Conservation (phyloP, 1,139 yeast genomes). For the Yamadazyma kanchanaburiensis region DNA sequence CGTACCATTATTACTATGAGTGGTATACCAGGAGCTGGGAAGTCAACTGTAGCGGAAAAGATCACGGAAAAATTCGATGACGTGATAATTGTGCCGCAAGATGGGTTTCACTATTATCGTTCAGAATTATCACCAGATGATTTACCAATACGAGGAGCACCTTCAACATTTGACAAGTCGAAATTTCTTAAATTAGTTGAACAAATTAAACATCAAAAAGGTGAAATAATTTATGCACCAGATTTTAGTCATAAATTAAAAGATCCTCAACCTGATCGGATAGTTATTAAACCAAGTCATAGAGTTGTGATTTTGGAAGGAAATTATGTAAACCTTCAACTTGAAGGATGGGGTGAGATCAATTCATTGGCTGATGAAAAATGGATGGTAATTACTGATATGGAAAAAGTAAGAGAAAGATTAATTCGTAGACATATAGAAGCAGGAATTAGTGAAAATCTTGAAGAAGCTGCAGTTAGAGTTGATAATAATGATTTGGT, state of each 20-base stretch:
- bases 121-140: slow-evolving; percentile 51
- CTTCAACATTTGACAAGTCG: slow-evolving; percentile 72
- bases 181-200: slow-evolving; percentile 25
- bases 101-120: slow-evolving; percentile 80
- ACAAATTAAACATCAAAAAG: slow-evolving; percentile 18
- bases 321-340: slow-evolving; percentile 50
- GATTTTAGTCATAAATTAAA: slow-evolving; percentile 71
- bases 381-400: slow-evolving; percentile 47
- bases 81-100: slow-evolving; percentile 46
- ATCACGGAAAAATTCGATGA: slow-evolving; percentile 15
- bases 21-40: slow-evolving; percentile 84
- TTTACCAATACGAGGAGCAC: slow-evolving; percentile 71
- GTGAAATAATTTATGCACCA: slow-evolving; percentile 46
- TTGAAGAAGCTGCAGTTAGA: slow-evolving; percentile 57
- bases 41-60: slow-evolving; percentile 56
- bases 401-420: slow-evolving; percentile 47
- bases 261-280: slow-evolving; percentile 61
- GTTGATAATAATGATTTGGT: slow-evolving; percentile 66
- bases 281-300: slow-evolving; percentile 38
- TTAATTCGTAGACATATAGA: slow-evolving; percentile 68
- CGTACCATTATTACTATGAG: slow-evolving; percentile 55
- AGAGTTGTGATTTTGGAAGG: slow-evolving; percentile 65
- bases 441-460: slow-evolving; percentile 58
- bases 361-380: slow-evolving; percentile 33
- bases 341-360: slow-evolving; percentile 50